phyloP scores from a whole-genome alignment of 176 grass and related monocot species.

The Hyparrhenia diplandra region DNA sequence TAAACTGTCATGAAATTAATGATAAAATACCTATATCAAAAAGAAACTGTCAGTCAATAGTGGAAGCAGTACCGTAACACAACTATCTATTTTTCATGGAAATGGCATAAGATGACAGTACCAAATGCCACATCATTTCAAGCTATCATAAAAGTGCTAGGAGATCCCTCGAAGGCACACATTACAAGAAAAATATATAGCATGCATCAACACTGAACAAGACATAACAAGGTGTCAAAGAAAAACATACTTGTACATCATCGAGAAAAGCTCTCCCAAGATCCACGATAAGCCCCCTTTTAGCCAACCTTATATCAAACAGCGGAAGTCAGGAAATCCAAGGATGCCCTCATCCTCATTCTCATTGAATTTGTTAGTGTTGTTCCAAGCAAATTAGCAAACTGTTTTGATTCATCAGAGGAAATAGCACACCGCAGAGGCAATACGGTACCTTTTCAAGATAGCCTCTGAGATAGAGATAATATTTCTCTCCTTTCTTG shows the following conservation, averaged over 20 bases:
- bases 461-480: slow-evolving; percentile 79
- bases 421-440: slow-evolving; percentile 62
- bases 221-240: slow-evolving; percentile 23
- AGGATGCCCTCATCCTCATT: slow-evolving; percentile 95
- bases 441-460: slow-evolving; percentile 81
- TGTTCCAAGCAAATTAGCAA: slow-evolving; percentile 95
- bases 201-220: slow-evolving; percentile 3
- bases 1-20: too few species aligned
- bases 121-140: background rate
- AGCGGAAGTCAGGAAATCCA: slow-evolving; percentile 95
- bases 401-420: slow-evolving; percentile 78
- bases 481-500: slow-evolving; percentile 46
- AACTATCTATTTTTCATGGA: background rate
- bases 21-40: background rate
- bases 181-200: background rate
- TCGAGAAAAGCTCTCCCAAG: slow-evolving; percentile 86
- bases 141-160: slow-evolving; percentile 9
- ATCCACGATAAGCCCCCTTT: slow-evolving; percentile 79
- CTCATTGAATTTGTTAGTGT: slow-evolving; percentile 77
- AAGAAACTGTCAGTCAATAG: background rate
- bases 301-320: slow-evolving; percentile 90
- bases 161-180: background rate
- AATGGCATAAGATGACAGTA: background rate
- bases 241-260: slow-evolving; percentile 74
- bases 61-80: background rate